Percentiles rank a stretch among this genome's conserved stretches.
phyloP scores from a whole-genome alignment of 2,329 filamentous ascomycete genomes.

The Alternaria ethzedia region DNA sequence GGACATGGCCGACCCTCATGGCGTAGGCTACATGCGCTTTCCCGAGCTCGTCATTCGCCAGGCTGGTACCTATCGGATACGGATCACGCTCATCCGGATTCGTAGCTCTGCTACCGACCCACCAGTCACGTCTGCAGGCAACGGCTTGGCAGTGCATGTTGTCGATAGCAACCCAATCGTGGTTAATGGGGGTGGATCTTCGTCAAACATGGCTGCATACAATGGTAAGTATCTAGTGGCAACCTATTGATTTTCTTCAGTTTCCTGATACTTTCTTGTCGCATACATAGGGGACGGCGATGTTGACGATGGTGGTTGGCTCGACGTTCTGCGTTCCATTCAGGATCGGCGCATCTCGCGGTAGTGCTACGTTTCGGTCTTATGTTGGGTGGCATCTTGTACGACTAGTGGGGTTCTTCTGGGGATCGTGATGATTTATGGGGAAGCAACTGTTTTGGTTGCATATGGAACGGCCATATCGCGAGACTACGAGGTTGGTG shows the following conservation, averaged over 20 bases:
- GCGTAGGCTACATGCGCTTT: constrained; percentile 49
- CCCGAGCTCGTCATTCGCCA: constrained; percentile 46
- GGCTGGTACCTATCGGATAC: constrained; percentile 46
- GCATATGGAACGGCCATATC: background rate
- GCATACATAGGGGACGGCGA: constrained; percentile 32
- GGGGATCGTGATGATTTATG: background rate
- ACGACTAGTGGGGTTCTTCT: constrained; percentile 21
- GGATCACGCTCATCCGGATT: constrained; percentile 47
- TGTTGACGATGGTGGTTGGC: constrained; percentile 40
- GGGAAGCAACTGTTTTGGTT: background rate
- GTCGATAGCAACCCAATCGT: constrained; percentile 46
- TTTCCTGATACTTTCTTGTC: constrained; percentile 35
- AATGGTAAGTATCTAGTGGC: constrained; percentile 45
- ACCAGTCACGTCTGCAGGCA: constrained; percentile 30
- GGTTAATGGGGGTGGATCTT: constrained; percentile 33
- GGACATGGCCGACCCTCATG: constrained; percentile 44
- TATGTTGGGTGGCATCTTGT: constrained; percentile 19
- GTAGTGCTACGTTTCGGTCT: constrained; percentile 12
- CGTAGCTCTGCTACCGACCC: constrained; percentile 34
- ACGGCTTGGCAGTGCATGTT: constrained; percentile 38
- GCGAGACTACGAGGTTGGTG: background rate
- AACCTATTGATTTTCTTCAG: constrained; percentile 35
- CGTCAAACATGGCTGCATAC: constrained; percentile 24
- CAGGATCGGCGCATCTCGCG: constrained; percentile 30
- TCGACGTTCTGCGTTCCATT: constrained; percentile 37